Conservation (phyloP, 2,329 filamentous ascomycete species). For the Colletotrichum godetiae region DNA sequence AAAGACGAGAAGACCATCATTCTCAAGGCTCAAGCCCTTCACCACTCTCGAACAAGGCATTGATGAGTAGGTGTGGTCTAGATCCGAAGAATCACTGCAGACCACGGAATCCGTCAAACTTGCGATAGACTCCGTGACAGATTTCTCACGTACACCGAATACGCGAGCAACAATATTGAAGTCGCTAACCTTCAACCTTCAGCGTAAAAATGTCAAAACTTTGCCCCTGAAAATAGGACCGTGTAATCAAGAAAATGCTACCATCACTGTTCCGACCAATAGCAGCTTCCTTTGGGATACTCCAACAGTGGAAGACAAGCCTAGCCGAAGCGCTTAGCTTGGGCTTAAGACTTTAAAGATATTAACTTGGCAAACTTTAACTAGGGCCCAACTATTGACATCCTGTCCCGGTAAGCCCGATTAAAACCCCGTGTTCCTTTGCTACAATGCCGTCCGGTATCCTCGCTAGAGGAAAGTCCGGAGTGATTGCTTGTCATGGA, state of each 20-base stretch:
- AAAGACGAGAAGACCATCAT: background rate
- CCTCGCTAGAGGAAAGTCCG: background rate
- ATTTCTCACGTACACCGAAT: background rate
- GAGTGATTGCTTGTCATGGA: background rate
- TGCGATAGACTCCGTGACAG: background rate
- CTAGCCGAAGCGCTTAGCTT: background rate
- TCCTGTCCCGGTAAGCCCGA: background rate
- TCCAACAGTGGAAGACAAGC: background rate
- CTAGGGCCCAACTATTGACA: background rate
- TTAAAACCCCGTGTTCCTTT: background rate
- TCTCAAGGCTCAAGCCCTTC: background rate
- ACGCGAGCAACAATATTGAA: background rate
- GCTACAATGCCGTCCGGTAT: background rate
- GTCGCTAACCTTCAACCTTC: background rate
- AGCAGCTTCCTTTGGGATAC: background rate
- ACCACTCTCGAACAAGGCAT: background rate
- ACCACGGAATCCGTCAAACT: background rate
- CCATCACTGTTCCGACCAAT: background rate
- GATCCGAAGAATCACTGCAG: background rate
- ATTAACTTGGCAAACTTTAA: background rate
- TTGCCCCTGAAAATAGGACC: background rate
- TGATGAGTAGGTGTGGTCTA: background rate
- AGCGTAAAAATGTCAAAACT: background rate
- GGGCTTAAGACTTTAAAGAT: background rate
- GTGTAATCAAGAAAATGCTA: background rate